phyloP scores from a whole-genome alignment of 2,329 filamentous ascomycete genomes.

The Didymella arachidicola region DNA sequence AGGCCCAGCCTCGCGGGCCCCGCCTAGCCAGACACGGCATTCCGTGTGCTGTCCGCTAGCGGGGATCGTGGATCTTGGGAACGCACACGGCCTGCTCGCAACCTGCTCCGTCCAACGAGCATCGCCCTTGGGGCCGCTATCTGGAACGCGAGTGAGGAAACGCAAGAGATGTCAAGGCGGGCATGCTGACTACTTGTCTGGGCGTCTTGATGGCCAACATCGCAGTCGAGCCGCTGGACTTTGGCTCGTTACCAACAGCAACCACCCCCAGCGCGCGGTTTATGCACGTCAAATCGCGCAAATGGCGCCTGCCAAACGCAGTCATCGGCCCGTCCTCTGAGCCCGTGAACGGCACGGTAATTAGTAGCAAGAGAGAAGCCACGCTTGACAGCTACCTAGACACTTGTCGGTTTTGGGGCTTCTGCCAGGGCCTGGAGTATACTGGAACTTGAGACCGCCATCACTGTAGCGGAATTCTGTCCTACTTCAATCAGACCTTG shows the following conservation, averaged over 20 bases:
- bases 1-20: constrained; percentile 5
- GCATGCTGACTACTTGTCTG: neutral
- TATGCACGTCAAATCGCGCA: constrained; percentile 17
- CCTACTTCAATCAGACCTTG: too few relatives aligned
- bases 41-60: constrained; percentile 5
- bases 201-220: neutral
- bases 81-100: neutral
- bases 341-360: neutral
- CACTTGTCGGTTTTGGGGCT: neutral
- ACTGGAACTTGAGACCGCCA: neutral
- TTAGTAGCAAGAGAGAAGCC: neutral
- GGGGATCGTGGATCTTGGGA: constrained; percentile 1
- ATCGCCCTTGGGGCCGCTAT: neutral
- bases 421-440: neutral
- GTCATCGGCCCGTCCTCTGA: constrained; percentile 6
- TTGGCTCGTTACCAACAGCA: neutral
- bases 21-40: constrained; percentile 4
- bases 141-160: neutral
- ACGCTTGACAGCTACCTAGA: neutral
- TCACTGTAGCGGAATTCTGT: too few relatives aligned
- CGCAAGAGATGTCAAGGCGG: neutral
- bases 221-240: neutral
- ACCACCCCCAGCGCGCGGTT: neutral
- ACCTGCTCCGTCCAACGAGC: neutral
- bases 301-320: constrained; percentile 3